These are phyloP conservation scores for Wallacemonas sp. DNA, from an alignment of 208 protist species.

Conservation along the genomic window DNA sequence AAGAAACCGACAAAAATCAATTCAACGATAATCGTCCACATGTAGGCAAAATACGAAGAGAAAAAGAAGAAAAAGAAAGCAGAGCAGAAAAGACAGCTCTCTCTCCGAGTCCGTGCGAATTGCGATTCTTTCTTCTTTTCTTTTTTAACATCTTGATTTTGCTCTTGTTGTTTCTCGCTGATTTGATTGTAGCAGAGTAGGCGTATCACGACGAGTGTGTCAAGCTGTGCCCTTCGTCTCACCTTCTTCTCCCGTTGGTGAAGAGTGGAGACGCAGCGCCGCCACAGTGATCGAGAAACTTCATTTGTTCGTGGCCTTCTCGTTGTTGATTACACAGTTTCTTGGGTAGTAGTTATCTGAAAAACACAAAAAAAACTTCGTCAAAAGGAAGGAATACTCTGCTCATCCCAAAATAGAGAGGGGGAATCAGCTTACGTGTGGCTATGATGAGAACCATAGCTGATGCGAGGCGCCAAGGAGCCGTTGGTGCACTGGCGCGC, in stretches of 20 bases:
- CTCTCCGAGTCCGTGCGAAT: too few relatives aligned
- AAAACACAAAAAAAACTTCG: not conserved
- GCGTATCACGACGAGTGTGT: not conserved
- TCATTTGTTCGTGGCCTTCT: not conserved
- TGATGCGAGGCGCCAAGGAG: too few relatives aligned
- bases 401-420: too few relatives aligned
- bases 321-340: conserved; percentile 6
- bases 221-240: not conserved
- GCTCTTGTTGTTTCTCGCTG: not conserved
- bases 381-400: too few relatives aligned
- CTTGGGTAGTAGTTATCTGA: conserved; percentile 20
- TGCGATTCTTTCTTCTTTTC: not conserved
- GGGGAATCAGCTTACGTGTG: too few relatives aligned
- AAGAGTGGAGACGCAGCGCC: not conserved
- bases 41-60: not conserved
- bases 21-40: not conserved
- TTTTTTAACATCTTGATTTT: not conserved
- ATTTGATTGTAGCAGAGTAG: conserved; percentile 1
- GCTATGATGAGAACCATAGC: too few relatives aligned
- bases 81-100: too few relatives aligned
- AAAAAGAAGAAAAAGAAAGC: too few relatives aligned
- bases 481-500: too few relatives aligned
- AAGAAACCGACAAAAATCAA: not conserved
- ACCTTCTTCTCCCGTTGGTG: not conserved
- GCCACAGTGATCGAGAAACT: not conserved